A percentile compares a stretch with the other conserved stretches of the same genome.
phyloP scores from a whole-genome alignment of 495 filamentous ascomycete genomes.

The Penicillium waksmanii region DNA sequence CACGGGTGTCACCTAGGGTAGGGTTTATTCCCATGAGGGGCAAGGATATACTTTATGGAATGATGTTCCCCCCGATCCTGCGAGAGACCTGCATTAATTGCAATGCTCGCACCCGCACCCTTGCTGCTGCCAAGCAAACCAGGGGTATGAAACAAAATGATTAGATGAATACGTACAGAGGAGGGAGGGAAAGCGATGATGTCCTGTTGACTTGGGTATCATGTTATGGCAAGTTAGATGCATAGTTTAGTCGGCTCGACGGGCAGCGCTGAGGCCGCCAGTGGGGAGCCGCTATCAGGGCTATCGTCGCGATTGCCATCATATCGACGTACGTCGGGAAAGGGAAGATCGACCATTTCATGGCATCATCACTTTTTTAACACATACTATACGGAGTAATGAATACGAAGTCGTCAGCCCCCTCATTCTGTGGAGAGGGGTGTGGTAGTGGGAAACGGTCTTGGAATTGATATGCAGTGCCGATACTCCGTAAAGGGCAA shows the following conservation, averaged over 20 bases:
- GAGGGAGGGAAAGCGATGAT: background rate
- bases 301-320: slow-evolving; percentile 22
- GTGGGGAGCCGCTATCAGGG: slow-evolving; percentile 8
- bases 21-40: background rate
- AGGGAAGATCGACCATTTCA: slow-evolving; percentile 1
- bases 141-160: background rate
- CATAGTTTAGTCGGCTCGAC: background rate
- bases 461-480: background rate
- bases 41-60: slow-evolving; percentile 19
- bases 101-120: slow-evolving; percentile 24
- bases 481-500: background rate
- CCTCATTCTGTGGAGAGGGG: slow-evolving; percentile 18
- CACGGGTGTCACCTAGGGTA: background rate
- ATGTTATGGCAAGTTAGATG: background rate
- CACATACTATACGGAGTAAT: background rate
- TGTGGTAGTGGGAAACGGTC: background rate
- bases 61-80: slow-evolving; percentile 14
- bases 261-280: slow-evolving; percentile 6
- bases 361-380: slow-evolving; percentile 4
- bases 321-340: slow-evolving; percentile 30
- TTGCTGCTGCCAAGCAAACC: slow-evolving; percentile 24
- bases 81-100: slow-evolving; percentile 15
- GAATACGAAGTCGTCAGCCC: slow-evolving; percentile 2
- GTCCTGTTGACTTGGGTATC: background rate
- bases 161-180: background rate